Evolutionary conservation across 441 rosid genomes (phyloP).

Genomic region (Francoa sonchifolia): DNA sequence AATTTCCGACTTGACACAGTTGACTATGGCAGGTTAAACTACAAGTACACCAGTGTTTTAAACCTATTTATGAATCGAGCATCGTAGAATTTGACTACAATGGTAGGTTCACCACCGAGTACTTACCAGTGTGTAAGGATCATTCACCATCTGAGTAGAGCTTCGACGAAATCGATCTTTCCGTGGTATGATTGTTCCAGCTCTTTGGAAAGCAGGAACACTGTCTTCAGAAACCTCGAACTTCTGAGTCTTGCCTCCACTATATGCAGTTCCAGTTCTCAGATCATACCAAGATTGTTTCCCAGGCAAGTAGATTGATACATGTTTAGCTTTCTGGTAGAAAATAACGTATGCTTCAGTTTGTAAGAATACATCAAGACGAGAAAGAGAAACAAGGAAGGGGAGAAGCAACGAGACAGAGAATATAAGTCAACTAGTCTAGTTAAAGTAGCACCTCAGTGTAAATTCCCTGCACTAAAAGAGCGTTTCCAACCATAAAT

Average conservation of each 20-base stretch:
- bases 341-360: slow-evolving; percentile 6
- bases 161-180: slow-evolving; percentile 86
- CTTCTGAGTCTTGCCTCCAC: slow-evolving; percentile 63
- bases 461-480: slow-evolving; percentile 90
- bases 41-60: no score
- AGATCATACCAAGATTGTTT: slow-evolving; percentile 84
- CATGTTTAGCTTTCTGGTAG: slow-evolving; percentile 58
- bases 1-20: background rate
- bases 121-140: slow-evolving; percentile 92
- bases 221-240: slow-evolving; percentile 71
- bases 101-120: background rate
- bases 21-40: background rate
- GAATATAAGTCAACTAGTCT: background rate
- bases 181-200: slow-evolving; percentile 92
- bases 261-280: slow-evolving; percentile 53
- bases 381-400: slow-evolving; percentile 3
- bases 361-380: slow-evolving; percentile 1
- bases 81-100: background rate
- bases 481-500: slow-evolving; percentile 88
- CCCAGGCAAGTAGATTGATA: slow-evolving; percentile 81
- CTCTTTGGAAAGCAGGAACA: slow-evolving; percentile 91
- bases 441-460: slow-evolving; percentile 41
- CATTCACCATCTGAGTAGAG: slow-evolving; percentile 86
- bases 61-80: no score
- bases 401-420: background rate